phyloP scores from a whole-genome alignment of 257 asterid genomes.

The Rhazya stricta region DNA sequence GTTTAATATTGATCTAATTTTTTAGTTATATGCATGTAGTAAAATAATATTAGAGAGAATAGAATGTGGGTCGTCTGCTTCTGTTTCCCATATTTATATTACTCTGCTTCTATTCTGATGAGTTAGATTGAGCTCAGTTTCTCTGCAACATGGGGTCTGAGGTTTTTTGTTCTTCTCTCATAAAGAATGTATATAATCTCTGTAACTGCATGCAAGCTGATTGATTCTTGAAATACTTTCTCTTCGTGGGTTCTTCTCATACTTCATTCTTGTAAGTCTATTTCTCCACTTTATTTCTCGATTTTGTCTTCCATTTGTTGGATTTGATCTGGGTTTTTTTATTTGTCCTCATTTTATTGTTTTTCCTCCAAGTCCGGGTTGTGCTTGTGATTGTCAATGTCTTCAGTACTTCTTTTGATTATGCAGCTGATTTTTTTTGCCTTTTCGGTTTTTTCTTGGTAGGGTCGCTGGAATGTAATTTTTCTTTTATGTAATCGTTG shows the following conservation, averaged over 20 bases:
- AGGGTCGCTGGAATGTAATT: conserved; percentile 1
- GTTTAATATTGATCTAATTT: background rate
- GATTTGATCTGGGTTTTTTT: conserved; percentile 11
- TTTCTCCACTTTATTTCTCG: background rate
- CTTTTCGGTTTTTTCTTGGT: background rate
- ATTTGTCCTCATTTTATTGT: background rate
- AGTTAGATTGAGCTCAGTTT: conserved; percentile 6
- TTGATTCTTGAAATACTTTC: background rate
- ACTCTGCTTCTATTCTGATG: conserved; percentile 5
- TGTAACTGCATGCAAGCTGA: conserved; percentile 1
- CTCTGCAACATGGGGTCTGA: conserved; percentile 3
- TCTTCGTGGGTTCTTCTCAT: background rate
- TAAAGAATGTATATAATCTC: background rate
- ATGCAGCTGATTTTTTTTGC: background rate
- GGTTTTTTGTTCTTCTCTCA: background rate
- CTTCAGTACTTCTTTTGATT: background rate
- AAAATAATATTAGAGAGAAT: conserved; percentile 5
- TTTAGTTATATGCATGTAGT: background rate
- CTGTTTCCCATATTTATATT: background rate
- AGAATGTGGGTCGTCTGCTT: conserved; percentile 9
- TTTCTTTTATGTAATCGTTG: background rate
- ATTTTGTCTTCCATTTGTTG: background rate
- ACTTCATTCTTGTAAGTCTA: conserved; percentile 4
- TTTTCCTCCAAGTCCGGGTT: background rate
- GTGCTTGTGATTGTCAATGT: background rate